Conservation (phyloP, 108 stramenopile genomes). For the Cyclotella kingstonii region DNA sequence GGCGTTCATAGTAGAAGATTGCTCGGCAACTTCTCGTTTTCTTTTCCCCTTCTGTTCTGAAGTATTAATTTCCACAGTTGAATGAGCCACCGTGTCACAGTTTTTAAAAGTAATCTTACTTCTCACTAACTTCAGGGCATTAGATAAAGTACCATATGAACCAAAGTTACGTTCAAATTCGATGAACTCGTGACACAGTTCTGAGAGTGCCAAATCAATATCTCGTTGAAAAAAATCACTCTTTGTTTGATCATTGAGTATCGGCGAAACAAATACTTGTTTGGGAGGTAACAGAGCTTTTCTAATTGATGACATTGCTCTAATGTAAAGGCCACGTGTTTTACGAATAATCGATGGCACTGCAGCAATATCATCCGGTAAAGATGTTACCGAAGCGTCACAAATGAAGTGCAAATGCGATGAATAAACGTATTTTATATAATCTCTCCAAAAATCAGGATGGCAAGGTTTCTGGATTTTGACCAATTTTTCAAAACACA, state of each 20-base stretch:
- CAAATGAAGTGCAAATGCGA: constrained; percentile 23
- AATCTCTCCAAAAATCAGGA: constrained; percentile 62
- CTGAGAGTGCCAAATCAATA: constrained; percentile 51
- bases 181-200: constrained; percentile 71
- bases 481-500: constrained; percentile 56
- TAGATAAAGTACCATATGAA: constrained; percentile 55
- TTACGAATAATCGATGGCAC: constrained; percentile 51
- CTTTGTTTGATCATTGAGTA: constrained; percentile 9
- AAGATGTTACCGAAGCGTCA: constrained; percentile 4
- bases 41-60: constrained; percentile 26
- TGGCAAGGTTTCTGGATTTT: constrained; percentile 71
- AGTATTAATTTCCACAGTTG: not conserved
- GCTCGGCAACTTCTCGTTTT: constrained; percentile 19
- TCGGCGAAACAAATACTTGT: constrained; percentile 1
- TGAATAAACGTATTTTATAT: constrained; percentile 43
- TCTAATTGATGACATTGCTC: constrained; percentile 52
- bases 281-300: no score
- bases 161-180: constrained; percentile 72
- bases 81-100: not conserved
- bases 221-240: constrained; percentile 32
- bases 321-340: constrained; percentile 63
- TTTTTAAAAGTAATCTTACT: constrained; percentile 50
- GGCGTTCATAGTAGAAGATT: not conserved
- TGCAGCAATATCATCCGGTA: constrained; percentile 20
- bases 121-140: constrained; percentile 46